Evolutionary conservation across 768 basidiomycete genomes (phyloP), one percentile per base, ranked within the genome.

Genomic region (Russula sp.): DNA sequence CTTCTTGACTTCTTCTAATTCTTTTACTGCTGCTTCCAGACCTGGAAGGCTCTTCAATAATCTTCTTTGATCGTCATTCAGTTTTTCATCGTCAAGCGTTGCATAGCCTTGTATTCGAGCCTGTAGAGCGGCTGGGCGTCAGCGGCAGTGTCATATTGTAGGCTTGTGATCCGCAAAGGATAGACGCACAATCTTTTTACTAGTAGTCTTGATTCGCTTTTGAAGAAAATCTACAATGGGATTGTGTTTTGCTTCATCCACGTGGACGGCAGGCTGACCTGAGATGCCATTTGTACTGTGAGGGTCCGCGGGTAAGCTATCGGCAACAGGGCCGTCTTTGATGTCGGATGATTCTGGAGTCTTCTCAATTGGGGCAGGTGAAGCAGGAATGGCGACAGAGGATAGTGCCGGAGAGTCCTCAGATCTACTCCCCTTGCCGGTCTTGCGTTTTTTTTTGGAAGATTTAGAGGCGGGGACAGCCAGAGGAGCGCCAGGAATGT

Each of bases 11-110:
- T 94, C 93, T 29, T 82, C 84, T 14, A 96, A 75, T 68, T 95
- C 93, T 69, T 90, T 91, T 66, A 85, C 81, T 43, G 85, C 78
- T 10, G 85, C 88, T 69, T 95, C 92, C 22, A 95, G 77, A 7
- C 79, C 77, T 10, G 93, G 82, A 47, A 96, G 82, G 18, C 82
- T 85, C 65, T 83, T 87, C 56, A 94, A 68, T 2, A 81, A 78
- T 38, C 85, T 83, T 65, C 81, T 87, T 75, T 97, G 93, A 73
- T 96, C 94, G 45, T 93, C 90, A 65, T 96, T 91, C 57, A 95
- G 81, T 69, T 87, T 87, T 58, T 85, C 84, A 3, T 79, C 72
- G 32, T 85, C 83, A 20, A 81, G 86, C 3, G 83, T 68, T 35
- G 87, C 81, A 71, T 96, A 94, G 11, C 77, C 74, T 50, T 84